Percentiles rank a stretch among this genome's conserved stretches.
phyloP scores from a whole-genome alignment of 2,329 filamentous ascomycete genomes.

The Volutella citrinella region DNA sequence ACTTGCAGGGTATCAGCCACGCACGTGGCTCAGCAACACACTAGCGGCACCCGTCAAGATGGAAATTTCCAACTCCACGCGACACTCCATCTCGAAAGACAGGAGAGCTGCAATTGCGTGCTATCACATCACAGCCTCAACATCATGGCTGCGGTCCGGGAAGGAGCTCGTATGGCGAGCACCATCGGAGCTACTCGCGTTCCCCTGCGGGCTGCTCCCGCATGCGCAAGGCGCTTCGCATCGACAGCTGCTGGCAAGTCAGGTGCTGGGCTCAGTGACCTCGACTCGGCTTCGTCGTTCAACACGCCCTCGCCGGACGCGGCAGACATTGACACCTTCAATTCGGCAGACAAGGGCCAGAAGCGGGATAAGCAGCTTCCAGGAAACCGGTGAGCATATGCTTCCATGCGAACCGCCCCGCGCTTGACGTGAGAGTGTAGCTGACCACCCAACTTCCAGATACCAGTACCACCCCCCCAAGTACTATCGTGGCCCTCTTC shows the following conservation, averaged over 20 bases:
- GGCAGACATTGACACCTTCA: conserved; percentile 38
- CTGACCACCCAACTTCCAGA: conserved; percentile 47
- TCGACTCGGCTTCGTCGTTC: conserved; percentile 51
- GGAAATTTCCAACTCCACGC: conserved; percentile 33
- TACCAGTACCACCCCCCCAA: conserved; percentile 94
- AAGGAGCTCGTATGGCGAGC: conserved; percentile 36
- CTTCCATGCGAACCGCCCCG: background rate
- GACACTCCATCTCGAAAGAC: conserved; percentile 20
- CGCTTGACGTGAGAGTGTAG: background rate
- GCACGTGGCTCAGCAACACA: conserved; percentile 19
- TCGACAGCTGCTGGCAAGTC: conserved; percentile 43
- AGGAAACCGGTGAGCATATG: conserved; percentile 42
- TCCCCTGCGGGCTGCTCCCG: conserved; percentile 18
- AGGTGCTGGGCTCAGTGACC: conserved; percentile 39
- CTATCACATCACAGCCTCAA: conserved; percentile 8
- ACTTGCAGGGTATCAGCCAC: conserved; percentile 4
- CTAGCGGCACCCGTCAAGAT: conserved; percentile 21
- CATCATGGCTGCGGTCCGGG: conserved; percentile 41
- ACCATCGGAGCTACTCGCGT: conserved; percentile 28
- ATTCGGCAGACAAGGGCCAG: conserved; percentile 33
- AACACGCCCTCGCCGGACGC: conserved; percentile 38
- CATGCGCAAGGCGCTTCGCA: conserved; percentile 38
- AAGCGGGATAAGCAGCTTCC: conserved; percentile 40
- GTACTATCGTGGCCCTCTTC: conserved; percentile 89
- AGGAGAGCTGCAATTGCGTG: conserved; percentile 16